Base-by-base conservation (phyloP, 2,329 filamentous ascomycete species). In the Clathrospora elynae region DNA sequence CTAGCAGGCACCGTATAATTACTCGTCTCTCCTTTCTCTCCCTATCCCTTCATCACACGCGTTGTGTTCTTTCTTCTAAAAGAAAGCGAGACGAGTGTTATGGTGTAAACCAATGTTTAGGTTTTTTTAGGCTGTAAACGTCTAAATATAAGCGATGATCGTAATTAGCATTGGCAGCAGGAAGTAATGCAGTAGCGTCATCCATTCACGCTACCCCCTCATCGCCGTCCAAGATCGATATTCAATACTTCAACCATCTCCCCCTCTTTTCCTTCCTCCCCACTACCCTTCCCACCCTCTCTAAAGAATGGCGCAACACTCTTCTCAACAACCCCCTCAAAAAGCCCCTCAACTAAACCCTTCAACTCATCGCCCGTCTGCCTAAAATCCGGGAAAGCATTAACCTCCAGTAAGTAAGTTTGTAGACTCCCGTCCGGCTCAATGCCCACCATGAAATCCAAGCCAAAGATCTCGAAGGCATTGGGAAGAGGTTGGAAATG, bases 311-410 rank as follows among this genome's bases (percentile, higher is more conserved):
- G 69, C 70, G 74, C 72, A 2, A 96, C 80, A 2, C 77, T 88
- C 52, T 79, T 73, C 42, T 82, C 77, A 28, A 96, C 77, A 14
- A 89, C 85, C 8, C 82, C 87, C 59, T 82, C 78, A 78, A 95
- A 93, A 55, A 99, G 77, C 6, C 84, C 86, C 13, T 76, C 80
- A 16, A 99, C 85, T 26, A 97, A 71, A 0, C 74, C 80, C 64
- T 79, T 82, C 53, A 95, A 71, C 42, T 87, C 85, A 6, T 79
- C 78, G 0, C 93, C 93, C 11, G 90, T 96, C 80, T 97, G 92
- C 63, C 81, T 84, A 65, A 97, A 97, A 73, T 99, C 93, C 7
- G 93, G 93, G 71, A 95, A 99, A 0, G 92, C 89, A 74, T 99
- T 99, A 20, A 95, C 82, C 74, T 99, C 93, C 42, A 99, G 74